Evolutionary conservation across 1,139 yeast species (phyloP).

Genomic region (Geotrichum australiense): DNA sequence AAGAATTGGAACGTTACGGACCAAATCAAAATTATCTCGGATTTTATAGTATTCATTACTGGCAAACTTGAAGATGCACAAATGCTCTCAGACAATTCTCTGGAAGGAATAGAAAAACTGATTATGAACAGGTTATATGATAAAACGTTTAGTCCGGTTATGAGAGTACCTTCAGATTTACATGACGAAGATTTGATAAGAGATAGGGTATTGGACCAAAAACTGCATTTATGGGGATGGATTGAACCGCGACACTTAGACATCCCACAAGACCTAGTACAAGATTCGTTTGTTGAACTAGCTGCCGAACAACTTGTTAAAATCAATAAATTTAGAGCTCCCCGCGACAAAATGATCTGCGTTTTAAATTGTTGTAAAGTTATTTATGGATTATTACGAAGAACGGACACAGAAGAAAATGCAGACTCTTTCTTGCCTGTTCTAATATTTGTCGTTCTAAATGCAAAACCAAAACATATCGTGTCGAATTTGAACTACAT

Average conservation of each 20-base stretch:
- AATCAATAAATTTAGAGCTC: conserved; percentile 79
- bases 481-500: conserved; percentile 77
- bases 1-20: conserved; percentile 71
- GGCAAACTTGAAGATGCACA: conserved; percentile 51
- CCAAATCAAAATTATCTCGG: conserved; percentile 66
- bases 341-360: conserved; percentile 90
- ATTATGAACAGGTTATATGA: conserved; percentile 80
- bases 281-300: conserved; percentile 55
- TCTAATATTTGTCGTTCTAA: conserved; percentile 68
- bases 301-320: conserved; percentile 66
- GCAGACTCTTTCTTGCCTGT: conserved; percentile 93
- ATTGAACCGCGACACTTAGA: conserved; percentile 76
- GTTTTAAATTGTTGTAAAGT: conserved; percentile 87
- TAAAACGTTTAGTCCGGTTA: conserved; percentile 75
- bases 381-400: conserved; percentile 76
- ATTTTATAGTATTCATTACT: conserved; percentile 57
- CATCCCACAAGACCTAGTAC: conserved; percentile 44
- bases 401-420: conserved; percentile 60
- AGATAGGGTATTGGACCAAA: conserved; percentile 51
- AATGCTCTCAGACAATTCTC: conserved; percentile 59
- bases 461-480: conserved; percentile 54
- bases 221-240: conserved; percentile 65
- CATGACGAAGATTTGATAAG: conserved; percentile 56
- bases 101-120: conserved; percentile 89
- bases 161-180: conserved; percentile 43